phyloP scores from a whole-genome alignment of 306 rosid species.

The Rosa rugosa region DNA sequence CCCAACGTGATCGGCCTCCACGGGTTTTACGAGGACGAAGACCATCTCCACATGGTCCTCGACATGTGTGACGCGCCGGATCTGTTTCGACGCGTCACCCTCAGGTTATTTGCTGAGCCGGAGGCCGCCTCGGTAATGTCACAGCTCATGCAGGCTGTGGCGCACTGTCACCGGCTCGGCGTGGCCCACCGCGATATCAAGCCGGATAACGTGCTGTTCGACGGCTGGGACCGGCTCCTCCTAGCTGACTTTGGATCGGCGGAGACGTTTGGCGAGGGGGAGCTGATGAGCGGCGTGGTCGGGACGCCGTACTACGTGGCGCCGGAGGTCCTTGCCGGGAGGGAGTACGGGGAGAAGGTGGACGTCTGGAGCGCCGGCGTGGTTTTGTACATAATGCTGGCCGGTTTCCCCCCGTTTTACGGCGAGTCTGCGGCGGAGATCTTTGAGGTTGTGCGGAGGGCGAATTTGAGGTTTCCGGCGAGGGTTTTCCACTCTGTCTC shows the following conservation, averaged over 20 bases:
- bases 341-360: conserved; percentile 56
- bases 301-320: conserved; percentile 78
- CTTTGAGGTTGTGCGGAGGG: conserved; percentile 56
- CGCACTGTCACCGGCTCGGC: conserved; percentile 62
- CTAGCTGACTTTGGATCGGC: conserved; percentile 71
- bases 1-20: conserved; percentile 52
- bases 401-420: conserved; percentile 58
- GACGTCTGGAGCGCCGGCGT: conserved; percentile 87
- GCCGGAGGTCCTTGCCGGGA: conserved; percentile 62
- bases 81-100: conserved; percentile 36
- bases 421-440: conserved; percentile 63
- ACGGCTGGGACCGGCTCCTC: conserved; percentile 29
- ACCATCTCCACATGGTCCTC: conserved; percentile 53
- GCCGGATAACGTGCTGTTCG: conserved; percentile 66
- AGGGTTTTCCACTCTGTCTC: conserved; percentile 48
- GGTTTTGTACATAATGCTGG: conserved; percentile 64
- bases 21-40: conserved; percentile 52
- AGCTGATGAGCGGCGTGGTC: conserved; percentile 54
- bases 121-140: conserved; percentile 41
- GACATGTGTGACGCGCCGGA: conserved; percentile 56
- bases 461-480: conserved; percentile 58
- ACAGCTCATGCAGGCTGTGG: conserved; percentile 56
- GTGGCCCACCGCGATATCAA: conserved; percentile 72
- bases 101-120: conserved; percentile 33
- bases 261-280: conserved; percentile 42